Evolutionary conservation across 371 early-diverging fungal species (phyloP), one percentile per base, ranked within the genome.

Genomic region (Zancudomyces culisetae): DNA sequence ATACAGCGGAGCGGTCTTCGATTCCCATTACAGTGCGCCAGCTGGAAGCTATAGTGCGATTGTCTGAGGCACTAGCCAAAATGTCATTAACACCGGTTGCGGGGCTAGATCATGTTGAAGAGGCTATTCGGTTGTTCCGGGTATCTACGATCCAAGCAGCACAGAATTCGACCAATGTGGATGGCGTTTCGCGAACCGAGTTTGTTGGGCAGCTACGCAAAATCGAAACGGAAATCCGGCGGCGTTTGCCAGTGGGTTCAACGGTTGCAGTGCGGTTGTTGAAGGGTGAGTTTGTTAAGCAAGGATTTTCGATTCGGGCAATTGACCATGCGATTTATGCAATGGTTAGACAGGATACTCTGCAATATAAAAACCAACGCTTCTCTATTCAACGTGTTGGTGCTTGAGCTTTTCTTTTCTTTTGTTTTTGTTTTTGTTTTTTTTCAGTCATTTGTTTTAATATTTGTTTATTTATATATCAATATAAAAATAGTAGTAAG

Each of bases 1-100:
- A 81, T 55, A 76, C 70, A 24, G 67, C 77, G 24, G 75, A 76
- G 50, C 75, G 88, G 57, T 83, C 87, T 1, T 76, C 90, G 27
- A 93, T 99, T 53, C 99, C 99, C 2, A 98, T 99, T 60, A 99
- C 99, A 3, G 82, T 99, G 56, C 68, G 52, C 68, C 99, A 99
- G 71, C 71, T 99, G 54, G 99, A 99, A 70, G 98, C 98, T 51
- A 91, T 99, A 58, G 83, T 98, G 45, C 90, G 99, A 65, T 84
- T 99, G 45, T 83, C 98, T n/a, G 99, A 99, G 73, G 78, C 98
- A 12, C 69, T 99, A 39, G 99, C 99, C 52, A 98, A 97, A 63
- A 87, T 98, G 78, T 79, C 85, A 20, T 77, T 99, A n/a, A 79
- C 84, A 20, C 81, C 87, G 15, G 74, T 80, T 1, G 98, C 92